Base-by-base conservation (phyloP, 2,329 filamentous ascomycete genomes). In the Macrophomina phaseolina region DNA sequence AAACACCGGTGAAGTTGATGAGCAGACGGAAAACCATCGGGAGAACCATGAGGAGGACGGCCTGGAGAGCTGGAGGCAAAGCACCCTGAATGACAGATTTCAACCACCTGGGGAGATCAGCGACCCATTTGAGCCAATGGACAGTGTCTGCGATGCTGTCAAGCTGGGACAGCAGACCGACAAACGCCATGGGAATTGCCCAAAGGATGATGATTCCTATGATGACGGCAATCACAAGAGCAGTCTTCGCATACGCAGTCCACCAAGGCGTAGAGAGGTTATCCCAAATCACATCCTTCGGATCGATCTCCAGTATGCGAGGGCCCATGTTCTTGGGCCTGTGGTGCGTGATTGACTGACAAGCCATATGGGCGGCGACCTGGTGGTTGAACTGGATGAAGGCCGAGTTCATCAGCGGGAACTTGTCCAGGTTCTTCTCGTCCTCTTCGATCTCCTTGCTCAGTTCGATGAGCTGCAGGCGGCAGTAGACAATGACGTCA, bases 321-420 rank as follows among this genome's bases (percentile, higher is more conserved):
- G 95, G 95, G 1, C 92, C 87, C 95, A 99, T 99, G 53, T 97
- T 91, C 72, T 92, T 92, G 1, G 95, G 95, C 0, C 97, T 79
- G 73, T 99, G 95, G 76, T 98, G 93, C 46, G 91, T 93, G 53
- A 96, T 85, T 56, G 92, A 89, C 77, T 99, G 95, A 76, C 93
- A 97, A 67, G 94, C 95, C 95, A 99, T 98, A 74, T 99, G 95
- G 0, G 95, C 95, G 5, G 94, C 94, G 1, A 97, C 92, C 76
- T 99, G 95, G 75, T 97, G 91, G 74, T 99, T 97, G 84, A 99
- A 99, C 76, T 99, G 95, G 68, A 99, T 93, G 72, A 99, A 99
- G 0, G 95, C 95, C 0, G 94, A 97, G 73, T 92, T 97, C 93
- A 97, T 96, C 55, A 94, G 81, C 0, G 94, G 94, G 69, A 93